Base-by-base conservation (phyloP, 352 stramenopile genomes). In the Pythium monospermum region DNA sequence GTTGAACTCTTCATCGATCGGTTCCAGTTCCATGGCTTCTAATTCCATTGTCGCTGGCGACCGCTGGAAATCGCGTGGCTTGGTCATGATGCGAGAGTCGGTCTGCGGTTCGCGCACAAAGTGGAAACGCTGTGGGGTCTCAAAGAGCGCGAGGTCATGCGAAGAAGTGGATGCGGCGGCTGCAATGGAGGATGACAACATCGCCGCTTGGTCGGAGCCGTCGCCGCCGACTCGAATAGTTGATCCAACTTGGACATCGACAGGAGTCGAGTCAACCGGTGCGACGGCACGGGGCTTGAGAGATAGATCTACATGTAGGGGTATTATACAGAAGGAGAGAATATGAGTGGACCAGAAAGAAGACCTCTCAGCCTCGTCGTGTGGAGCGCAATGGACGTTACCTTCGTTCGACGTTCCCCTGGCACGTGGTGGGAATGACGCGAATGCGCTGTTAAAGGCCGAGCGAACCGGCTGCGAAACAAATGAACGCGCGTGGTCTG, bases 1-100 rank as follows among this genome's bases (percentile, higher is more conserved):
- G 62, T 74, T 87, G 64, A 91, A 91, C 59, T 91, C 80, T 49
- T 91, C 80, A 54, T 91, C 80, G 45, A 91, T 85, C 44, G 73
- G 66, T 49, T 91, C 80, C 11, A 88, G 57, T 58, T 91, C 77
- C 77, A 91, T 83, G 21, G 64, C 68, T 38, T 89, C 73, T 13
- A 87, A 61, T 52, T 89, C 80, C 13, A 76, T 69, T 16, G 77
- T 70, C 10, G 75, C 79, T 4, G 71, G 76, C 40, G 79, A 91
- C 37, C 62, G 72, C 21, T n/a, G 37, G 11, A 38, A 42, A 18
- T 61, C 30, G 7, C 65, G 46, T 26, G 55, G 38, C 46, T 53
- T 41, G 55, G 59, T 51, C 23, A 69, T 33, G 27, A 86, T 36
- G n/a, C 71, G 80, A 6, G 76, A 86, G 57, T 86, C 70, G 15